Base-by-base conservation (phyloP, 805 yeast species). In the Candida parachauliodes region DNA sequence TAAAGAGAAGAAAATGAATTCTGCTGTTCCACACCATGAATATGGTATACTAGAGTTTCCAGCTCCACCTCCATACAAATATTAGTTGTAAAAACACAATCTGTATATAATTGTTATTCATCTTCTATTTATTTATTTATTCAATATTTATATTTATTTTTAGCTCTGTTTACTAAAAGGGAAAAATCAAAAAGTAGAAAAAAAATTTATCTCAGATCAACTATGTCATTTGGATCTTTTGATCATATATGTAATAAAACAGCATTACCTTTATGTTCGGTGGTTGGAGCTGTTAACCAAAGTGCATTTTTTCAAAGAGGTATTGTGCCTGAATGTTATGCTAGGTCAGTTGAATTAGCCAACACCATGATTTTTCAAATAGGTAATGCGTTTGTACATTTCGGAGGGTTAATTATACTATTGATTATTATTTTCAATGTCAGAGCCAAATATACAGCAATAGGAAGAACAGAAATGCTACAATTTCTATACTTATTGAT, bases 321-420 rank as follows among this genome's bases (percentile, higher is more conserved):
- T 2, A 68, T 89, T 19, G 55, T 86, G 20, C 80, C 97, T 3
- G 57, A 60, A 27, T 91, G 98, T 62, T 91, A 87, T 49, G 82
- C 97, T 0, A 68, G 97, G 51, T 74, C 91, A 5, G 86, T 91
- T 16, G 88, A 83, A 47, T 54, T 91, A 28, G 96, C 96, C 36
- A 91, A 91, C 62, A 91, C 98, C 1, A 72, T 87, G 65, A 86
- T 91, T 15, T 91, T 88, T 63, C 87, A 87, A 56, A 70, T 87
- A 10, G 97, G 96, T 20, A 84, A 82, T 45, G 88, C 95, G 5
- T 84, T 91, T 55, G 76, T 88, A 15, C 87, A 89, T 54, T 79
- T 91, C 36, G 88, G 83, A 1, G 78, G 87, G 0, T 61, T 93
- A 23, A 61, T 74, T 5, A 73, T 87, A 28, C 45, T 83, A 25